Conservation (phyloP, 176 grass and related monocot species). For the Chloris gayana region DNA sequence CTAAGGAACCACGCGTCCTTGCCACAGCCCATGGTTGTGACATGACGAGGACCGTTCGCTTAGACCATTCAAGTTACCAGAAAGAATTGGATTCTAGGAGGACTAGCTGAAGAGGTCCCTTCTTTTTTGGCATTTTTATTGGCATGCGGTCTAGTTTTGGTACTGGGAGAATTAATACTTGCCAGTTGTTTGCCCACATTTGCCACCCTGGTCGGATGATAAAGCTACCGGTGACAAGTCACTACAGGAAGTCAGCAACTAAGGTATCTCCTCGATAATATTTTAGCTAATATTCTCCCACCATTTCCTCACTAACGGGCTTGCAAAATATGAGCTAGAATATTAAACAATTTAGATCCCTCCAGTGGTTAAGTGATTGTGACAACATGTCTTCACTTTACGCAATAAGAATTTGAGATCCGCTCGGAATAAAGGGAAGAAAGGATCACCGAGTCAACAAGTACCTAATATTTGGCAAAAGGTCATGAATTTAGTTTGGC, state of each 20-base stretch:
- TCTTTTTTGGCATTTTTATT: neutral
- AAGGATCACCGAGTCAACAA: neutral
- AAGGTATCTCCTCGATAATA: constrained; percentile 8
- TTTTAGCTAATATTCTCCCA: neutral
- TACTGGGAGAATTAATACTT: neutral
- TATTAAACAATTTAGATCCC: neutral
- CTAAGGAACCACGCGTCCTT: neutral
- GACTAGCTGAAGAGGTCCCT: neutral
- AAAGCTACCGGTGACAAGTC: neutral
- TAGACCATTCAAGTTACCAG: constrained; percentile 9
- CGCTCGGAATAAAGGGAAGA: neutral
- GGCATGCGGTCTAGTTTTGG: neutral
- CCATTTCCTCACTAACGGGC: neutral
- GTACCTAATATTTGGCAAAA: constrained; percentile 5
- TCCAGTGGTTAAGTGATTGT: neutral
- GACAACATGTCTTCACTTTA: neutral
- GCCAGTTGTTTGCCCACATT: neutral
- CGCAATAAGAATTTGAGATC: neutral
- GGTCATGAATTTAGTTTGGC: neutral
- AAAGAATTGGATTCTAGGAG: constrained; percentile 5
- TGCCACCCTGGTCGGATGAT: neutral
- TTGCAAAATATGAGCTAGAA: constrained; percentile 31
- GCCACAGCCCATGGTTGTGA: neutral
- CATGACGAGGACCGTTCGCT: neutral
- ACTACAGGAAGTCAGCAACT: neutral